phyloP scores from a whole-genome alignment of 108 stramenopile species.

The Aureococcus anophagefferens region DNA sequence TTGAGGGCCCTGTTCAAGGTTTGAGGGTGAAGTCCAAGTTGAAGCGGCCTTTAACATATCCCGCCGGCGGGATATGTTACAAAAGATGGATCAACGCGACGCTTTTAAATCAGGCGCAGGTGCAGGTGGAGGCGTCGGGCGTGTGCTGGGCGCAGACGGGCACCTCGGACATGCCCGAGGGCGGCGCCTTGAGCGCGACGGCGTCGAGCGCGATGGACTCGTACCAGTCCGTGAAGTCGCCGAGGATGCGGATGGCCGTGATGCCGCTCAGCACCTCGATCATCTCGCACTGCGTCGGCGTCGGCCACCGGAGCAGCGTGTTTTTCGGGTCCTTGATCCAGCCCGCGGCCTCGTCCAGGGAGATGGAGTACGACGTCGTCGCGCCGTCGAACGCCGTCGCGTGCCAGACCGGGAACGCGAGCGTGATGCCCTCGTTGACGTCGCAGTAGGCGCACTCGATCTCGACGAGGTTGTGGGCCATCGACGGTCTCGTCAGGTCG shows the following conservation, averaged over 20 bases:
- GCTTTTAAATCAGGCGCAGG: too few relatives aligned
- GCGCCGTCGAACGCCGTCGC: conserved; percentile 31
- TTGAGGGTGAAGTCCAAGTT: too few relatives aligned
- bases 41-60: too few relatives aligned
- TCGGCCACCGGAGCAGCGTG: conserved; percentile 25
- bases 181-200: conserved; percentile 21
- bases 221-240: conserved; percentile 51
- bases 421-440: conserved; percentile 33
- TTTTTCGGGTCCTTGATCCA: conserved; percentile 52
- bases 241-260: conserved; percentile 34
- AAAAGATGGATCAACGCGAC: too few relatives aligned
- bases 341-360: conserved; percentile 33
- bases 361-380: conserved; percentile 28
- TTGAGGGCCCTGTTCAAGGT: too few relatives aligned
- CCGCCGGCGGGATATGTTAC: too few relatives aligned
- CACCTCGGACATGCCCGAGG: conserved; percentile 14
- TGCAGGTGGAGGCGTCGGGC: conserved; percentile 18
- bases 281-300: conserved; percentile 39
- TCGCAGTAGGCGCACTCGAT: conserved; percentile 36
- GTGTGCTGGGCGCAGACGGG: conserved; percentile 31
- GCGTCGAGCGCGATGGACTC: conserved; percentile 45
- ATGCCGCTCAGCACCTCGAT: conserved; percentile 41
- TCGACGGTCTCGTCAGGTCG: conserved; percentile 25
- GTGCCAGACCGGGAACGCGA: conserved; percentile 37
- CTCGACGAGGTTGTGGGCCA: conserved; percentile 5